Evolutionary conservation across 257 asterid genomes (phyloP), one percentile per base, ranked within the genome.

Genomic region (Echium plantagineum): DNA sequence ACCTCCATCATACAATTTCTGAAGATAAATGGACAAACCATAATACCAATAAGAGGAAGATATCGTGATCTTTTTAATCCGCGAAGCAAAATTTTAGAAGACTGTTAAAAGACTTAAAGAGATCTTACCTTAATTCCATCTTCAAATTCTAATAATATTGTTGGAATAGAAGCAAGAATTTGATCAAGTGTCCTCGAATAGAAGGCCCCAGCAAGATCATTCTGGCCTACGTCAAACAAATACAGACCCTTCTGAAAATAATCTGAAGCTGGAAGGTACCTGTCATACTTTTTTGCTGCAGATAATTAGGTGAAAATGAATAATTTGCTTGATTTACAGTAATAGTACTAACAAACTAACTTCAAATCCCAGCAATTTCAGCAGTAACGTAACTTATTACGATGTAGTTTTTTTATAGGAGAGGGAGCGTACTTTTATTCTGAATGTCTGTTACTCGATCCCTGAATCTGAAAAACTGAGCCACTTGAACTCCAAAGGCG

Each of bases 221-320:
- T 91, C 78, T 91, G 98, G 69, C 95, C 97, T 61, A 91, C 85
- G 69, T 91, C 98, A 56, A 91, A 91, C 85, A 78, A 85, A 81
- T 84, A 91, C 38, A 91, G 97, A 0, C 76, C 97, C 74, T 76
- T 86, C 61, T 63, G 77, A 20, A 85, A 85, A 59, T 20, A 83
- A 67, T 83, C 95, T 69, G 65, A 74, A 26, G 81, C 74, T 55
- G 97, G 98, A 18, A 88, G 22, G 60, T 80, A 85, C 77, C 75
- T 88, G 60, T 79, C 86, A 62, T 52, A 75, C 66, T 70, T 86
- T 69, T 75, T 81, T n/a, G 85, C 98, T 91, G 79, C 74, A 63
- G 78, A 58, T 30, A 56, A 60, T 47, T 3, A 59, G 26, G 55
- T 57, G 1, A 46, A 61, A 7, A 55, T 28, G 32, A 28, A 28